Percentiles rank a stretch among this genome's conserved stretches.
These are phyloP conservation scores for Gracilariopsis chorda DNA, from an alignment of 23 red algal species.

Conservation along the genomic window DNA sequence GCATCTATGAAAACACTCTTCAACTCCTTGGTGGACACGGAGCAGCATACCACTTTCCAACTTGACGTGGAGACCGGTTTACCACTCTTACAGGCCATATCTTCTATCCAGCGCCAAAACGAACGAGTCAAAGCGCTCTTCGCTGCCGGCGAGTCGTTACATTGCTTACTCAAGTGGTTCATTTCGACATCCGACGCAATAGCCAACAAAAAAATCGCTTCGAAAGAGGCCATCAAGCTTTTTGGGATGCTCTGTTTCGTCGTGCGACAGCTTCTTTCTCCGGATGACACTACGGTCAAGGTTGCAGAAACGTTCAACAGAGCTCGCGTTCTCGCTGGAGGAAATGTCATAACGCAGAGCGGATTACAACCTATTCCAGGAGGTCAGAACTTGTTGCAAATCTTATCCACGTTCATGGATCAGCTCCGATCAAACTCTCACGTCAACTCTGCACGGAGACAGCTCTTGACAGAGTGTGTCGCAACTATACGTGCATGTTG, in stretches of 20 bases:
- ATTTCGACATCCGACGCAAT: background rate
- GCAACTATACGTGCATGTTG: background rate
- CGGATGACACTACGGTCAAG: constrained; percentile 11
- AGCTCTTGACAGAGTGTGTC: constrained; percentile 14
- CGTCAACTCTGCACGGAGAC: background rate
- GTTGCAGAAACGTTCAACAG: constrained; percentile 45
- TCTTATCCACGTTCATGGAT: background rate
- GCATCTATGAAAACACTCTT: background rate
- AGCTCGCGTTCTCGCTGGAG: constrained; percentile 36
- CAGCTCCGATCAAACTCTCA: background rate
- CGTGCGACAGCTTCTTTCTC: constrained; percentile 9
- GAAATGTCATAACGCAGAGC: constrained; percentile 32
- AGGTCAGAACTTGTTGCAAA: background rate
- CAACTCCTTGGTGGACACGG: background rate
- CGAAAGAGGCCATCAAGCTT: background rate
- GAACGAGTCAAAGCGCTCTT: constrained; percentile 26
- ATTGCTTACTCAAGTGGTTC: constrained; percentile 8
- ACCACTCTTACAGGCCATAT: background rate
- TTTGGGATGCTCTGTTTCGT: background rate
- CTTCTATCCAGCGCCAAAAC: background rate
- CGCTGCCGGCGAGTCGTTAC: constrained; percentile 6
- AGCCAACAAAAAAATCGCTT: background rate
- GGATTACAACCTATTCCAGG: constrained; percentile 27
- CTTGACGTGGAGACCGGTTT: background rate
- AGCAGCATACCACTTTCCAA: background rate